Evolutionary conservation across 768 basidiomycete species (phyloP), one percentile per base, ranked within the genome.

Genomic region (Pleurotus ostreatus): DNA sequence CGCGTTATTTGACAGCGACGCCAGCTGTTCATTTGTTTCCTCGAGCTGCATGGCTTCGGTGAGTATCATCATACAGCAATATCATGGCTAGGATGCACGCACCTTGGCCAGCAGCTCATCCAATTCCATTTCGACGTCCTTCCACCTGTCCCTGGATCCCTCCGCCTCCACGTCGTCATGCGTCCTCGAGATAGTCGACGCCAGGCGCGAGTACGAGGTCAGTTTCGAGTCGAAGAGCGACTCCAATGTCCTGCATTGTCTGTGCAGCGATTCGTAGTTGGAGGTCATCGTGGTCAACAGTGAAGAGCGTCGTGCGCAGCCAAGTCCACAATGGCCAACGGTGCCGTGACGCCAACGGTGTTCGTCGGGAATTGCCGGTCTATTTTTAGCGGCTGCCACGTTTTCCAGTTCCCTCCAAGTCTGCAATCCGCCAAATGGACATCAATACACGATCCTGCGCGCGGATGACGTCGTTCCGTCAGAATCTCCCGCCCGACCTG

Each of bases 221-320:
- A 99, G 79, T 69, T 97, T 96, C 30, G 89, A 75, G 66, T 97
- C 93, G 60, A 98, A 89, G 20, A 93, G 80, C 46, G 93, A 92
- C 68, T 98, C 96, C 23, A 98, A 84, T 4, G 94, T 94, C 64
- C 95, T 80, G 72, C 92, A 92, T 70, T 96, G 94, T 54, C 94
- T 77, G 64, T 97, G 90, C 30, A 98, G 79, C 55, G 88, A 82
- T 63, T 98, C 96, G 74, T 94, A 95, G 62, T 86, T 59, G 58
- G 46, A 44, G 15, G 48, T 41, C 11, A 8, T 26, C 15, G 43
- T 16, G 54, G 47, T 48, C 23, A 18, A 23, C 23, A 23, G 47
- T 48, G 47, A 48, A 48, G 23, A 23, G 22, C 22, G 47, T 23
- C n/a, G 15, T 18, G 47, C 22, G 41, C n/a, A 48, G 30, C 9